Percentiles rank a stretch among this genome's conserved stretches.
Evolutionary conservation across 495 filamentous ascomycete species (phyloP).

Genomic region (Penicillium cataractarum): DNA sequence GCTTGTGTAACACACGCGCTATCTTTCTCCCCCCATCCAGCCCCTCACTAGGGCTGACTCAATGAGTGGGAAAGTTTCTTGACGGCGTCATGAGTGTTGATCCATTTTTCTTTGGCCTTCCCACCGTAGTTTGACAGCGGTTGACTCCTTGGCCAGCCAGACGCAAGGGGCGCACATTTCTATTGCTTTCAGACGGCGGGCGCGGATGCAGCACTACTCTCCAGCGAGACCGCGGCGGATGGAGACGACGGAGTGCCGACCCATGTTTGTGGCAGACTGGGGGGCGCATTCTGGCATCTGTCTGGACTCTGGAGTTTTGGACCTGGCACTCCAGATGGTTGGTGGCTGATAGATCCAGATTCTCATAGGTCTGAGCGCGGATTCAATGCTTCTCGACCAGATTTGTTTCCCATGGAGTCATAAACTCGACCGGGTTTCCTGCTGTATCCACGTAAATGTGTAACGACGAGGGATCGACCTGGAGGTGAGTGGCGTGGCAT

Average conservation of each 20-base stretch:
- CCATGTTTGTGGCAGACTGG: slow-evolving; percentile 1
- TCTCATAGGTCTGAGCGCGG: not conserved
- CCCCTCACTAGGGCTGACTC: slow-evolving; percentile 9
- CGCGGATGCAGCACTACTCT: not conserved
- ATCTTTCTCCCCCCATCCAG: not conserved
- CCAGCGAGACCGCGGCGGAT: too few species aligned
- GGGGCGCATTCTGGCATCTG: not conserved
- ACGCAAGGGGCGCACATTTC: slow-evolving; percentile 14
- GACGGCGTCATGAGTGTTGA: slow-evolving; percentile 7
- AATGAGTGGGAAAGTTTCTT: slow-evolving; percentile 14
- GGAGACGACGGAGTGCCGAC: slow-evolving; percentile 6
- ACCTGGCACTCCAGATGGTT: not conserved
- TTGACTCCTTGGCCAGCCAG: slow-evolving; percentile 2
- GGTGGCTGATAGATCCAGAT: not conserved
- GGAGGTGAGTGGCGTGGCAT: not conserved
- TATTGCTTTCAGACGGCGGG: not conserved
- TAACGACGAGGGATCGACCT: slow-evolving; percentile 4
- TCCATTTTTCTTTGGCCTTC: slow-evolving; percentile 1
- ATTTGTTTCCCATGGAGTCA: not conserved
- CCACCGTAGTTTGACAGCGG: slow-evolving; percentile 4
- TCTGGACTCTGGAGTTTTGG: not conserved
- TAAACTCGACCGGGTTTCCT: too few species aligned
- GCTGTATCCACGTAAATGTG: not conserved
- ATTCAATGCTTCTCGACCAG: not conserved
- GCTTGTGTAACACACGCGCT: slow-evolving; percentile 13